Percentiles rank a stretch among this genome's conserved stretches.
phyloP scores from a whole-genome alignment of 2,329 filamentous ascomycete genomes.

The Leptographium radiaticola region DNA sequence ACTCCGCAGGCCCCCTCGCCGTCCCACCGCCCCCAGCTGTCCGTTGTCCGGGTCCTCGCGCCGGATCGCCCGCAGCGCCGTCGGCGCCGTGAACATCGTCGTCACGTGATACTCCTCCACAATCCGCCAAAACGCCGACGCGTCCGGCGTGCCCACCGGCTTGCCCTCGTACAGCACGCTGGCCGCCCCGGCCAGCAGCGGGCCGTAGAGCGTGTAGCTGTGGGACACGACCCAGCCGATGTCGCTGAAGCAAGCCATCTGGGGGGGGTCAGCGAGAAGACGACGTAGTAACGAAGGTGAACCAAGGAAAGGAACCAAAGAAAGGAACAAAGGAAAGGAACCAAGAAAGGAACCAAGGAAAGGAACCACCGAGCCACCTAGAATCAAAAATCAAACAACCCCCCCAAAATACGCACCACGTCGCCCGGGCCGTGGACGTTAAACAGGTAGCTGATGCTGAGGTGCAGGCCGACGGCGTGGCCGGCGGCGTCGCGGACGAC shows the following conservation, averaged over 20 bases:
- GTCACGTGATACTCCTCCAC: slow-evolving; percentile 77
- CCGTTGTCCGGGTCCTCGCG: slow-evolving; percentile 70
- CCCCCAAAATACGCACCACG: slow-evolving; percentile 30
- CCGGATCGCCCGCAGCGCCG: slow-evolving; percentile 72
- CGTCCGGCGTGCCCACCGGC: slow-evolving; percentile 76
- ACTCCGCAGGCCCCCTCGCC: slow-evolving; percentile 55
- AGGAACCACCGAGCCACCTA: not conserved
- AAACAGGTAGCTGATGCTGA: slow-evolving; percentile 75
- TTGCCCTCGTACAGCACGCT: slow-evolving; percentile 93
- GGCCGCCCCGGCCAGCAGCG: slow-evolving; percentile 70
- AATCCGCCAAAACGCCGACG: slow-evolving; percentile 78
- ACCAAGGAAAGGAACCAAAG: not conserved
- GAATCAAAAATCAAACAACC: too few species aligned
- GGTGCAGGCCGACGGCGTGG: slow-evolving; percentile 71
- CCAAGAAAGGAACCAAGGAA: not conserved
- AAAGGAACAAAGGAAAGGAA: not conserved
- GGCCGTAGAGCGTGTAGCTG: slow-evolving; percentile 77
- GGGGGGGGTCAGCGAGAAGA: not conserved
- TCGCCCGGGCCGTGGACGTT: slow-evolving; percentile 73
- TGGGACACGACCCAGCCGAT: slow-evolving; percentile 82
- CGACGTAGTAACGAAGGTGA: too few species aligned
- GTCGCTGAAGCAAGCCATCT: slow-evolving; percentile 39
- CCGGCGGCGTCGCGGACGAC: slow-evolving; percentile 73
- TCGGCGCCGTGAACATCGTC: slow-evolving; percentile 75
- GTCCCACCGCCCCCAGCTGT: slow-evolving; percentile 48